These are phyloP conservation scores for Rhynchospora tenuis DNA, from an alignment of 176 grass and related monocot species.

Conservation along the genomic window DNA sequence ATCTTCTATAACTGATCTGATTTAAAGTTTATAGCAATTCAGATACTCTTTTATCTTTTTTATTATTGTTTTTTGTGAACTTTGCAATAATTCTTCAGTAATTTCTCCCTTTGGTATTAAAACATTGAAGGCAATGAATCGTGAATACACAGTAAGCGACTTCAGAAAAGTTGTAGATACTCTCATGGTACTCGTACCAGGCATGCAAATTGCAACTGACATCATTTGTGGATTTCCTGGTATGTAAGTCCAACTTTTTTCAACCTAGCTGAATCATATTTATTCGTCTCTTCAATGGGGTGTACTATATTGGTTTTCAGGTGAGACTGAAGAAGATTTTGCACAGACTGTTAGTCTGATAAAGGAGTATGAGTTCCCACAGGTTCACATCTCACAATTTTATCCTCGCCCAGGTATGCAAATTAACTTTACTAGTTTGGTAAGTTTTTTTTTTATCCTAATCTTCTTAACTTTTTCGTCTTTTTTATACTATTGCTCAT, in stretches of 20 bases:
- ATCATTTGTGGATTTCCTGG: constrained; percentile 96
- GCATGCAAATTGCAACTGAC: constrained; percentile 98
- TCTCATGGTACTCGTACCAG: constrained; percentile 69
- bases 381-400: constrained; percentile 97
- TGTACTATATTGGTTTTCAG: constrained; percentile 27
- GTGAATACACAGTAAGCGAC: constrained; percentile 68
- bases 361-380: constrained; percentile 71
- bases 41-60: neutral
- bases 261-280: neutral
- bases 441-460: neutral
- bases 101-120: neutral
- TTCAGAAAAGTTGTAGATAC: constrained; percentile 88
- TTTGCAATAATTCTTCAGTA: neutral
- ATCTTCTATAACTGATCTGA: neutral
- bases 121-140: constrained; percentile 72
- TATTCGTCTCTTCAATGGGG: constrained; percentile 17
- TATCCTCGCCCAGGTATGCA: constrained; percentile 80
- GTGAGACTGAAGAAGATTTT: constrained; percentile 91
- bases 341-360: constrained; percentile 69
- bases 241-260: constrained; percentile 27
- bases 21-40: neutral
- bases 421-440: constrained; percentile 9
- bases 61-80: neutral
- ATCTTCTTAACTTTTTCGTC: neutral
- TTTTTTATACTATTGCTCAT: constrained; percentile 10